These are phyloP conservation scores for Naegleria lovaniensis DNA, from an alignment of 208 protist genomes.

Conservation along the genomic window DNA sequence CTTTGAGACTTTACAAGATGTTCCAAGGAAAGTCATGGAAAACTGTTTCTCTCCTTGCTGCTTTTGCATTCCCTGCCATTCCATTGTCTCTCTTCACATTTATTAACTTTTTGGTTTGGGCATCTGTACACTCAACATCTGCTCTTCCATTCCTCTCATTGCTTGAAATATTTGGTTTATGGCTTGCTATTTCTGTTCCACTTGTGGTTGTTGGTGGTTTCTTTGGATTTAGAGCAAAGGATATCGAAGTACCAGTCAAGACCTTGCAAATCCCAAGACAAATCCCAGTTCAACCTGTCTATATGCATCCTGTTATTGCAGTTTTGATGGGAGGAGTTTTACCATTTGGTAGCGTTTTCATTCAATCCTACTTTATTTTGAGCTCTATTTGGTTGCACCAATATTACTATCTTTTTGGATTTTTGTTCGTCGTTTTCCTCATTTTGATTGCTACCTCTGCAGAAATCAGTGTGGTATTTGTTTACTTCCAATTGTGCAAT, in stretches of 20 bases:
- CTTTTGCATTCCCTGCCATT: slow-evolving; percentile 54
- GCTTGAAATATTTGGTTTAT: slow-evolving; percentile 60
- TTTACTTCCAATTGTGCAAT: slow-evolving; percentile 79
- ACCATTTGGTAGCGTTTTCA: slow-evolving; percentile 91
- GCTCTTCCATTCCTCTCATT: slow-evolving; percentile 59
- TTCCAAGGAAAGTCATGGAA: slow-evolving; percentile 38
- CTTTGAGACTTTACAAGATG: slow-evolving; percentile 29
- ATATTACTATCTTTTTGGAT: slow-evolving; percentile 84
- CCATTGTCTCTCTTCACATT: slow-evolving; percentile 46
- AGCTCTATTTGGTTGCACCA: slow-evolving; percentile 78
- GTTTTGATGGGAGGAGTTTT: slow-evolving; percentile 79
- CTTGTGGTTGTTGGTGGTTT: slow-evolving; percentile 89
- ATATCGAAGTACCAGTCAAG: slow-evolving; percentile 67
- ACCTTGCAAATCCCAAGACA: slow-evolving; percentile 91
- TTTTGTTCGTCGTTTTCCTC: slow-evolving; percentile 79
- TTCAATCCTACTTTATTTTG: slow-evolving; percentile 97
- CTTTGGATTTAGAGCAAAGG: slow-evolving; percentile 77
- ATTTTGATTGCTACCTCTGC: slow-evolving; percentile 77
- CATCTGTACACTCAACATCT: slow-evolving; percentile 50
- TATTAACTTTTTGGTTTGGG: slow-evolving; percentile 57
- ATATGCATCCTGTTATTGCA: slow-evolving; percentile 62
- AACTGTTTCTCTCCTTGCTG: slow-evolving; percentile 37
- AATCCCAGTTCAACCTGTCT: slow-evolving; percentile 80
- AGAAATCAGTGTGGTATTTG: slow-evolving; percentile 82
- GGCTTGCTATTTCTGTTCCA: slow-evolving; percentile 84